These are phyloP conservation scores for Graphiopsis chlorocephala DNA, from an alignment of 2,329 filamentous ascomycete species.

Conservation along the genomic window DNA sequence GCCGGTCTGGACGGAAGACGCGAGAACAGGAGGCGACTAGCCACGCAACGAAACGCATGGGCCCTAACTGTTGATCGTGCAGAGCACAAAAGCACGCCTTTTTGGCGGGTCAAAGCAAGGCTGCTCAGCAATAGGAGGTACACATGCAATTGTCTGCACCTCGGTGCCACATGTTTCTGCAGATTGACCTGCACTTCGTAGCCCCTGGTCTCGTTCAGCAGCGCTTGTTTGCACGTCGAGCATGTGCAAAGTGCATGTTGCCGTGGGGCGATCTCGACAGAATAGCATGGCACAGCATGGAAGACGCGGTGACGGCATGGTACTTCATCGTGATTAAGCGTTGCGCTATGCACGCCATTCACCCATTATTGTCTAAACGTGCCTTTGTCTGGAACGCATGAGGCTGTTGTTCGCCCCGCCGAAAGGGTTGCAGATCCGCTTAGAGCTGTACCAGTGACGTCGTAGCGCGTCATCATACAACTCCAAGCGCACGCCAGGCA, in stretches of 20 bases:
- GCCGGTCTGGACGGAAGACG: background rate
- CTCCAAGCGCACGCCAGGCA: background rate
- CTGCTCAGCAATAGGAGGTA: background rate
- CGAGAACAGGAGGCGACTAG: background rate
- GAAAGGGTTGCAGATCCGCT: background rate
- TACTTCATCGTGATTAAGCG: background rate
- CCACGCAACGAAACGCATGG: slow-evolving; percentile 1
- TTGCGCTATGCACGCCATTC: slow-evolving; percentile 10
- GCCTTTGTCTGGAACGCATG: slow-evolving; percentile 10
- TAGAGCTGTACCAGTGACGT: background rate
- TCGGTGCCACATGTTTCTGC: background rate
- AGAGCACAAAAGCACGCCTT: slow-evolving; percentile 3
- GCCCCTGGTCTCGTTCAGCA: background rate
- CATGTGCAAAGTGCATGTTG: slow-evolving; percentile 1
- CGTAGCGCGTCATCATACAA: background rate
- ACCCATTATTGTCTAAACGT: background rate
- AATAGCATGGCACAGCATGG: slow-evolving; percentile 1
- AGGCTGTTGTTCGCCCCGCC: slow-evolving; percentile 5
- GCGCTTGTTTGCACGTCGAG: background rate
- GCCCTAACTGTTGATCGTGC: background rate
- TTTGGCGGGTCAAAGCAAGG: background rate
- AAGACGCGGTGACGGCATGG: background rate
- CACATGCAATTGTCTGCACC: background rate
- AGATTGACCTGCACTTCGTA: background rate
- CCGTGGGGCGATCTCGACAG: background rate